A percentile compares a stretch with the other conserved stretches of the same genome.
Conservation (phyloP, 2,329 filamentous ascomycete genomes). For the Colletotrichum coccodes region DNA sequence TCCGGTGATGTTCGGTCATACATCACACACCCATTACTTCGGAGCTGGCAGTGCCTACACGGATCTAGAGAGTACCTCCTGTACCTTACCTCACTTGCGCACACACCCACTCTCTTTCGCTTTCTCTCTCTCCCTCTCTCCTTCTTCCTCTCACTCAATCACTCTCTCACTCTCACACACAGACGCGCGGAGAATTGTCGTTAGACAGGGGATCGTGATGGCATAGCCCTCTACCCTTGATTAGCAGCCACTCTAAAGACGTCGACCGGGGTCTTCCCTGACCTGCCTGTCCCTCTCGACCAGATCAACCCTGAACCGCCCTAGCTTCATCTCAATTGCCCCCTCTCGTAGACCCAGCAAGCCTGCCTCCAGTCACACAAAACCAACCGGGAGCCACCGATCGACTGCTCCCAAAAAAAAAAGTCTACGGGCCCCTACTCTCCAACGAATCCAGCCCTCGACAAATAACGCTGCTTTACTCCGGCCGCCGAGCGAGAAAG, state of each 20-base stretch:
- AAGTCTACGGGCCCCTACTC: slow-evolving; percentile 41
- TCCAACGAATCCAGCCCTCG: slow-evolving; percentile 35
- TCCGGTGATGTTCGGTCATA: neutral
- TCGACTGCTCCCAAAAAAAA: slow-evolving; percentile 42
- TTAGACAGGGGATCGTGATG: slow-evolving; percentile 42
- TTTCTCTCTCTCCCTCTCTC: slow-evolving; percentile 16
- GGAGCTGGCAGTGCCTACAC: neutral
- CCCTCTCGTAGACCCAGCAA: slow-evolving; percentile 43
- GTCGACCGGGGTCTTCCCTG: slow-evolving; percentile 46
- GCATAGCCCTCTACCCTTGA: slow-evolving; percentile 48
- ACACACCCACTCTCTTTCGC: neutral
- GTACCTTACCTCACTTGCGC: neutral
- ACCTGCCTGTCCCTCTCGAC: slow-evolving; percentile 45
- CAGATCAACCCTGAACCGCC: slow-evolving; percentile 51
- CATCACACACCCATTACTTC: neutral
- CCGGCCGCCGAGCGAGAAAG: slow-evolving; percentile 23
- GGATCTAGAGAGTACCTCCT: neutral
- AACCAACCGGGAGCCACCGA: slow-evolving; percentile 55
- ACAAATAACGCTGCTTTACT: slow-evolving; percentile 35
- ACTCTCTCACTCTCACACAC: slow-evolving; percentile 31
- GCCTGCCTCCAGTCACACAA: slow-evolving; percentile 55
- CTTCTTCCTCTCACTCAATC: slow-evolving; percentile 7
- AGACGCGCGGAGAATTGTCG: slow-evolving; percentile 51
- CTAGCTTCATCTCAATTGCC: slow-evolving; percentile 56
- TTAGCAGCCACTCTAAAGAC: slow-evolving; percentile 51